Evolutionary conservation across 2,329 filamentous ascomycete genomes (phyloP).

Genomic region (Didymella segeticola): DNA sequence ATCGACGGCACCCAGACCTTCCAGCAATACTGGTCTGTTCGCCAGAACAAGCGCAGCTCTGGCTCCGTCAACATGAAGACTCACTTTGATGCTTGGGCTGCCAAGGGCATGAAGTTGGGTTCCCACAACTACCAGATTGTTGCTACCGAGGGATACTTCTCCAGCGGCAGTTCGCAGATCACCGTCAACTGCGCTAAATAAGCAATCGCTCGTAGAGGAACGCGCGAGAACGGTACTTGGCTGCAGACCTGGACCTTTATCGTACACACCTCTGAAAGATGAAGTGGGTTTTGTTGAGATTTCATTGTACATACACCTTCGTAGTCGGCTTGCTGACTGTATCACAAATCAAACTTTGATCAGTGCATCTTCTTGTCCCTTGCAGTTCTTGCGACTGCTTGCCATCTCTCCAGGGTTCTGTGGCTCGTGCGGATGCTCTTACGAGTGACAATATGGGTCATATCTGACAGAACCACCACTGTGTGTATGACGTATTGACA

Average conservation of each 20-base stretch:
- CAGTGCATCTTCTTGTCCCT: background rate
- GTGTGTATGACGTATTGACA: no score
- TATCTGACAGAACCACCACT: no score
- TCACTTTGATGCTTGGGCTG: constrained; percentile 46
- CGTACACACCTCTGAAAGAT: background rate
- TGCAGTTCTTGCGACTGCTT: no score
- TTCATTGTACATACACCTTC: constrained; percentile 11
- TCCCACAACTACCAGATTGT: constrained; percentile 54
- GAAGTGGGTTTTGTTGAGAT: background rate
- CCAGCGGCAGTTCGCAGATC: constrained; percentile 57
- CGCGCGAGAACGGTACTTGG: background rate
- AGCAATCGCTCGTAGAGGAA: background rate
- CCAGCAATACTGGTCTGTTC: constrained; percentile 59
- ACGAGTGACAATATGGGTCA: no score
- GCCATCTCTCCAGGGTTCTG: no score
- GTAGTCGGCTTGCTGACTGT: background rate
- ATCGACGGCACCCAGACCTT: constrained; percentile 60
- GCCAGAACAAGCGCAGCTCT: constrained; percentile 39
- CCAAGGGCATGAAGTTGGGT: constrained; percentile 40
- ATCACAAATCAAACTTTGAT: constrained; percentile 1
- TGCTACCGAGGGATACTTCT: constrained; percentile 62
- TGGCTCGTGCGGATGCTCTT: no score
- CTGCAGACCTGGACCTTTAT: constrained; percentile 10
- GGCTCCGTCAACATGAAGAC: constrained; percentile 43
- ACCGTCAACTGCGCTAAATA: constrained; percentile 50